A percentile compares a stretch with the other conserved stretches of the same genome.
Evolutionary conservation across 352 stramenopile genomes (phyloP).

Genomic region (Phytophthora idaei): DNA sequence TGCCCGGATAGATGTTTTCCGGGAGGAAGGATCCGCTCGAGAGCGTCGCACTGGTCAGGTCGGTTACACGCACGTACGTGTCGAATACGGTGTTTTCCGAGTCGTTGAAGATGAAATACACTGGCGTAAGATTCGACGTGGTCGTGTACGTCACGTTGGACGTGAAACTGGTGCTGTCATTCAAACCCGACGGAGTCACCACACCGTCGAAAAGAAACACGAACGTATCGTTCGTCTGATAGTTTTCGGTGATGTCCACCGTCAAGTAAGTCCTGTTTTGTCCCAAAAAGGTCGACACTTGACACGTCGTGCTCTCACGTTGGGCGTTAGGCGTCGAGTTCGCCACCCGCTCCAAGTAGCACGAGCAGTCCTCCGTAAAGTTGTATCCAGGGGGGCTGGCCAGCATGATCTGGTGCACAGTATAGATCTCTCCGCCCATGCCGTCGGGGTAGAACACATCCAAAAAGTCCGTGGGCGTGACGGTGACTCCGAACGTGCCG

Average conservation of each 20-base stretch:
- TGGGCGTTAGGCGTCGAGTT: constrained; percentile 27
- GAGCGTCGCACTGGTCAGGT: constrained; percentile 49
- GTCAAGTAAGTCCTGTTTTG: constrained; percentile 67
- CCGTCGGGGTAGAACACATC: constrained; percentile 61
- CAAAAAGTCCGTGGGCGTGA: constrained; percentile 75
- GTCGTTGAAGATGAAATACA: constrained; percentile 84
- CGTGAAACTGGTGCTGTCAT: constrained; percentile 35
- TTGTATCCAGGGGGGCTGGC: constrained; percentile 67
- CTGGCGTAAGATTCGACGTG: constrained; percentile 56
- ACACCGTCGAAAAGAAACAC: constrained; percentile 71
- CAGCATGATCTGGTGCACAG: constrained; percentile 78
- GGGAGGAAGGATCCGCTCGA: constrained; percentile 80
- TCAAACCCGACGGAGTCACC: constrained; percentile 60
- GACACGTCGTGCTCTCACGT: constrained; percentile 41
- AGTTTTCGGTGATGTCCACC: constrained; percentile 60
- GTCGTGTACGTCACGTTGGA: constrained; percentile 55
- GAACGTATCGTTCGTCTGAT: constrained; percentile 65
- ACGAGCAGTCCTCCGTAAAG: constrained; percentile 57
- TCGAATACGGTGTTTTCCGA: constrained; percentile 69
- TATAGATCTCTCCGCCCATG: constrained; percentile 55
- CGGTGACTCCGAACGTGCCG: constrained; percentile 72
- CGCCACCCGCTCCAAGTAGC: constrained; percentile 36
- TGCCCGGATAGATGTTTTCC: constrained; percentile 87
- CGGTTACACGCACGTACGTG: constrained; percentile 65
- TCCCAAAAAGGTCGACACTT: constrained; percentile 50